Percentiles rank a stretch among this genome's conserved stretches.
Evolutionary conservation across 2,329 filamentous ascomycete species (phyloP).

Genomic region (Aspergillus ustus): DNA sequence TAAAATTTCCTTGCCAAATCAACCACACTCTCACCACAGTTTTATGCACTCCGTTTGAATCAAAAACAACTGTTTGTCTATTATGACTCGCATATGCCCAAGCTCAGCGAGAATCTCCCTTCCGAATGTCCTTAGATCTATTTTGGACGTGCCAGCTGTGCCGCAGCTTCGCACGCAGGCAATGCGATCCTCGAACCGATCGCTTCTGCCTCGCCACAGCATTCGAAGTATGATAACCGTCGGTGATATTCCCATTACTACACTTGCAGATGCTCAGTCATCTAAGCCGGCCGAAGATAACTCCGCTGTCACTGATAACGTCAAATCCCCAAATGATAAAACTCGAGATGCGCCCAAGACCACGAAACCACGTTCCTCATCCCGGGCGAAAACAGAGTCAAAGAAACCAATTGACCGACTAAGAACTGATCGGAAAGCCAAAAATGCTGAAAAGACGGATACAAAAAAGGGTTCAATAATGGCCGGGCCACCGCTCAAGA

Average conservation of each 20-base stretch:
- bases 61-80: neutral
- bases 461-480: neutral
- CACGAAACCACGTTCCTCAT: neutral
- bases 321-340: neutral
- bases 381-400: neutral
- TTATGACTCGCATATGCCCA: slow-evolving; percentile 30
- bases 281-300: neutral
- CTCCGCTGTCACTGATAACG: neutral
- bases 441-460: neutral
- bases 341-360: neutral
- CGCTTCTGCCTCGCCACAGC: slow-evolving; percentile 10
- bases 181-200: slow-evolving; percentile 8
- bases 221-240: slow-evolving; percentile 12
- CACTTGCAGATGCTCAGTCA: neutral
- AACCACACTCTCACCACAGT: neutral
- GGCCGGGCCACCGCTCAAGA: slow-evolving; percentile 22
- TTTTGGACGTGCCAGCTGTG: slow-evolving; percentile 31
- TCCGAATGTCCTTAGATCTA: slow-evolving; percentile 29
- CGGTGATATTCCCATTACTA: slow-evolving; percentile 1
- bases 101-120: slow-evolving; percentile 33
- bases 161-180: slow-evolving; percentile 17
- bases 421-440: neutral
- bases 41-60: neutral
- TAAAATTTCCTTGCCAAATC: neutral
- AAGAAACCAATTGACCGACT: neutral